phyloP scores from a whole-genome alignment of 352 stramenopile genomes.

The Phytopythium boreale region DNA sequence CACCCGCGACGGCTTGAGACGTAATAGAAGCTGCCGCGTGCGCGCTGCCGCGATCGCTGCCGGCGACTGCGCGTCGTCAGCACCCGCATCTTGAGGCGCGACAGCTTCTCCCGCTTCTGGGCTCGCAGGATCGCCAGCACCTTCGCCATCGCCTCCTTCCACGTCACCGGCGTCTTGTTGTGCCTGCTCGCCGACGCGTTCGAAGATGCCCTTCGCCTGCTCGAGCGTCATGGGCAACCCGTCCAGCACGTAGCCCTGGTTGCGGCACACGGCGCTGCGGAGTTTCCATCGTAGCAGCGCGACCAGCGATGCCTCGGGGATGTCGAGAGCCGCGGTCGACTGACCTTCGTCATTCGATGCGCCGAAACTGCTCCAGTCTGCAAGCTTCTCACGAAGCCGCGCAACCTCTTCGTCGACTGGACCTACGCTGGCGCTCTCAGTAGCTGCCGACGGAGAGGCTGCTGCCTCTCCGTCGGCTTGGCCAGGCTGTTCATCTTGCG shows the following conservation, averaged over 20 bases:
- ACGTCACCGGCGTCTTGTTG: slow-evolving; percentile 12
- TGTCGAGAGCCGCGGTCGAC: background rate
- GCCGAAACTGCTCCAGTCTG: slow-evolving; percentile 17
- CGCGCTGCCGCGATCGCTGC: slow-evolving; percentile 24
- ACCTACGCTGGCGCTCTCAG: background rate
- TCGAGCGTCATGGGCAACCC: slow-evolving; percentile 45
- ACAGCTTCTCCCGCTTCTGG: slow-evolving; percentile 3
- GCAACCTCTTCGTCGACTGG: slow-evolving; percentile 13
- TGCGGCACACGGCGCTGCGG: slow-evolving; percentile 45
- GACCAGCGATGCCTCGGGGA: slow-evolving; percentile 36
- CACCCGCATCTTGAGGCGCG: slow-evolving; percentile 4
- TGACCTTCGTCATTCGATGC: slow-evolving; percentile 6
- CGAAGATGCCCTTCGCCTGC: slow-evolving; percentile 52
- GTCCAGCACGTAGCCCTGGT: slow-evolving; percentile 85
- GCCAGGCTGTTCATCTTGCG: slow-evolving; percentile 11
- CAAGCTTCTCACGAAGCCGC: slow-evolving; percentile 36
- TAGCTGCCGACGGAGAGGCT: slow-evolving; percentile 8
- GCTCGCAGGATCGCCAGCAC: slow-evolving; percentile 14
- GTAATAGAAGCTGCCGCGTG: slow-evolving; percentile 38
- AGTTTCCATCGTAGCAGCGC: slow-evolving; percentile 72
- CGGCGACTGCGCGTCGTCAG: slow-evolving; percentile 1
- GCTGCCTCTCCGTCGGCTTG: slow-evolving; percentile 1
- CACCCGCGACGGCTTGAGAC: slow-evolving; percentile 32
- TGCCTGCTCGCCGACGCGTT: slow-evolving; percentile 12
- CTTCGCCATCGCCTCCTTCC: slow-evolving; percentile 22